A percentile compares a stretch with the other conserved stretches of the same genome.
Conservation (phyloP, 2,329 filamentous ascomycete genomes). For the Penicillium sp. region DNA sequence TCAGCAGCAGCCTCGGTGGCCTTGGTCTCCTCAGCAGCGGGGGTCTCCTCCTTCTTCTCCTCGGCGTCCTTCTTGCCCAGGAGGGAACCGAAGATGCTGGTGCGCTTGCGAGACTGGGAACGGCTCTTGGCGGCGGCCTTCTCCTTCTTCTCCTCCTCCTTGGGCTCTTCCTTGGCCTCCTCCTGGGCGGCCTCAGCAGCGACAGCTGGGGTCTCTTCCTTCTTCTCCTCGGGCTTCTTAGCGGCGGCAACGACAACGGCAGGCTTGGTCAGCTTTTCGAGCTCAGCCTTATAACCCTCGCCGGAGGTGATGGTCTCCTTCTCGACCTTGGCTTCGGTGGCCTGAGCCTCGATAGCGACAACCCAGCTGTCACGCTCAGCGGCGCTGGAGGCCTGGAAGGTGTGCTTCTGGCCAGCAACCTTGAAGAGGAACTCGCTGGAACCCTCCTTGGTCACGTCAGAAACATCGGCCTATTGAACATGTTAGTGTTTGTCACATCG, state of each 20-base stretch:
- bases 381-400: slow-evolving; percentile 74
- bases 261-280: slow-evolving; percentile 64
- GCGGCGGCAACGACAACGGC: slow-evolving; percentile 33
- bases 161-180: slow-evolving; percentile 21
- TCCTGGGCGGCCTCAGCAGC: slow-evolving; percentile 36
- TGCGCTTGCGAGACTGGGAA: slow-evolving; percentile 57
- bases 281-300: slow-evolving; percentile 83
- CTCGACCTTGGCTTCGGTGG: slow-evolving; percentile 65
- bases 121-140: slow-evolving; percentile 60
- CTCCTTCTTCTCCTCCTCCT: slow-evolving; percentile 44
- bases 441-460: slow-evolving; percentile 73
- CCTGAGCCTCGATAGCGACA: slow-evolving; percentile 75
- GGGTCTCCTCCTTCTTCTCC: slow-evolving; percentile 38
- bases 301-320: slow-evolving; percentile 66
- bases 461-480: slow-evolving; percentile 57
- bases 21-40: slow-evolving; percentile 44
- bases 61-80: slow-evolving; percentile 59
- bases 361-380: slow-evolving; percentile 93
- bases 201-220: slow-evolving; percentile 34
- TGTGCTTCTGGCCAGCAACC: slow-evolving; percentile 84
- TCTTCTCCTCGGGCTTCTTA: slow-evolving; percentile 23
- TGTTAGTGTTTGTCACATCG: slow-evolving; percentile 30
- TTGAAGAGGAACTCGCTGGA: slow-evolving; percentile 81
- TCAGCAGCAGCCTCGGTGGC: slow-evolving; percentile 32
- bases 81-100: slow-evolving; percentile 57